A percentile compares a stretch with the other conserved stretches of the same genome.
These are phyloP conservation scores for Danielia reshetovae DNA, from an alignment of 805 yeast species.

Conservation along the genomic window DNA sequence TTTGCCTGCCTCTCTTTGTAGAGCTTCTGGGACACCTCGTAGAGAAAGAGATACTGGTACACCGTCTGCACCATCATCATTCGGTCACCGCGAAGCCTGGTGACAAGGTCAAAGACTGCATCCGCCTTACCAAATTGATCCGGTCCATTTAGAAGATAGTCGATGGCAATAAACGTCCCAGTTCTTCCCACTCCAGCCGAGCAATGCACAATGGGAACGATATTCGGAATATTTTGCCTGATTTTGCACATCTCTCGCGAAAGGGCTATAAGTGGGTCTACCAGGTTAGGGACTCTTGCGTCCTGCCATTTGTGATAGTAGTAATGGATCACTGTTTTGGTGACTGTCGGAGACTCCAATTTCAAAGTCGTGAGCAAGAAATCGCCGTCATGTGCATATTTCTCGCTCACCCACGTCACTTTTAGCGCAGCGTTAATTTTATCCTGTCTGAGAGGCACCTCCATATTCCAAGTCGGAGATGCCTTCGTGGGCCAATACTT, in stretches of 20 bases:
- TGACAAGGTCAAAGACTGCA: conserved; percentile 26
- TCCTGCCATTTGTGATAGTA: conserved; percentile 16
- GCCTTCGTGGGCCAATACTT: conserved; percentile 23
- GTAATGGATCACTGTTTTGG: conserved; percentile 17
- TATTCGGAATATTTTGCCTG: conserved; percentile 5
- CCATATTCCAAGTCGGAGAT: conserved; percentile 17
- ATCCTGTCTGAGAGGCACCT: conserved; percentile 17
- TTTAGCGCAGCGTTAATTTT: conserved; percentile 15
- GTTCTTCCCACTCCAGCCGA: conserved; percentile 98
- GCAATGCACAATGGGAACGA: conserved; percentile 57
- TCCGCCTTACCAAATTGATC: conserved; percentile 14
- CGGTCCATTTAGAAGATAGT: conserved; percentile 21
- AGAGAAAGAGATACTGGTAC: conserved; percentile 34
- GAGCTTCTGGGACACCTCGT: conserved; percentile 20
- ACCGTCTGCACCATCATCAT: conserved; percentile 45
- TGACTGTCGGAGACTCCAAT: conserved; percentile 16
- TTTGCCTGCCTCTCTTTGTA: not conserved
- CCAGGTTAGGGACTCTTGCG: conserved; percentile 12
- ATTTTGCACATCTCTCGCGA: conserved; percentile 5
- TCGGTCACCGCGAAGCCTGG: conserved; percentile 27
- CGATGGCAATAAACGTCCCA: conserved; percentile 57
- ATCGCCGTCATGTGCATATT: conserved; percentile 15
- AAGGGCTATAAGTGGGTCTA: conserved; percentile 13
- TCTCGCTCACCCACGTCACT: conserved; percentile 17
- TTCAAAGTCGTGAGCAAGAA: conserved; percentile 25